Evolutionary conservation across 345 rosid species (phyloP), one percentile per base, ranked within the genome.

Genomic region (Sisymbrium altissimum): DNA sequence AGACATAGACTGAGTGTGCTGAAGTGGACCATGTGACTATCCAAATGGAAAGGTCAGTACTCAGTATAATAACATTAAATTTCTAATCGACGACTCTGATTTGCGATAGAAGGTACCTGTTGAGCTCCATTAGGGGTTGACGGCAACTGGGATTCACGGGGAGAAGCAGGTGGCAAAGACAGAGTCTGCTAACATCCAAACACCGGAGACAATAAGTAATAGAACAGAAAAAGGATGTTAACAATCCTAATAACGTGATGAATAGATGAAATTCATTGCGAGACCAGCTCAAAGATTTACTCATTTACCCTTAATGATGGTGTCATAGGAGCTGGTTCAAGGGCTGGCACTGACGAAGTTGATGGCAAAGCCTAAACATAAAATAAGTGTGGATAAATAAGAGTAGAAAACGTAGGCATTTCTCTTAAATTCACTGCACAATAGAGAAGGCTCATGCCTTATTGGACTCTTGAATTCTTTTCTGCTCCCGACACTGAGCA

Each of bases 141-240:
- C 0, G 84, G 79, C 13, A 78, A 60, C 36, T 84, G 79, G 32
- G 77, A 55, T 76, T 80, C 90, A 18, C 48, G 64, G 8, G 81
- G 83, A 63, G 81, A 73, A 65, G 33, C 55, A 49, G 88, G 82
- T 44, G 86, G 88, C 78, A 86, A 79, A 44, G 91, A 81, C 38
- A 46, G 78, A 49, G 79, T 55, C 91, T 88, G 87, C 72, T 25
- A 11, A 65, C 66, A 77, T 19, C 68, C 40, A 64, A 61, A 59
- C 38, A 73, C 41, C 33, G n/a, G 7, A 39, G 32, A 74, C 33
- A 21, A 57, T 77, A 30, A 66, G 70, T 25, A 76, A 29, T 3
- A 39, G 19, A 57, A 53, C 59, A 44, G 40, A 43, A 45, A 40
- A 18, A 66, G 14, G 67, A 48, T 40, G 18, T 52, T 48, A 70